Evolutionary conservation across 108 stramenopile species (phyloP).

Genomic region (Pinguiococcus pyrenoidosus): DNA sequence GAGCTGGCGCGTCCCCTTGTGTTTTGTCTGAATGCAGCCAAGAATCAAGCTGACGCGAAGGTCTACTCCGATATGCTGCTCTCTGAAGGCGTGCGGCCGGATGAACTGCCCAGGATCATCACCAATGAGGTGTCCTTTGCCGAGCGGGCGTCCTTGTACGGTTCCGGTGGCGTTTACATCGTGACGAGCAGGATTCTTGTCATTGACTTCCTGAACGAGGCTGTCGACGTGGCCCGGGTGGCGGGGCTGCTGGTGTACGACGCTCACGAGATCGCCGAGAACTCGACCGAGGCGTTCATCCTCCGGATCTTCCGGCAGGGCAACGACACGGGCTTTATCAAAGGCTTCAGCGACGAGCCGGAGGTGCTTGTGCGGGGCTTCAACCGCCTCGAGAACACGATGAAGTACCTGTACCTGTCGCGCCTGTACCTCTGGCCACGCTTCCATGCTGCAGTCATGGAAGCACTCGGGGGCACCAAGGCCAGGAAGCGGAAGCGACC

Average conservation of each 20-base stretch:
- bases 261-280: slow-evolving; percentile 72
- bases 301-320: slow-evolving; percentile 69
- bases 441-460: slow-evolving; percentile 62
- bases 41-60: no score
- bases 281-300: slow-evolving; percentile 89
- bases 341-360: slow-evolving; percentile 81
- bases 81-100: slow-evolving; percentile 13
- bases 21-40: slow-evolving; percentile 21
- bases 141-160: slow-evolving; percentile 39
- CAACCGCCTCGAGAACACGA: slow-evolving; percentile 66
- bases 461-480: slow-evolving; percentile 51
- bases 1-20: slow-evolving; percentile 18
- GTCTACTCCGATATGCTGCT: slow-evolving; percentile 19
- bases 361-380: slow-evolving; percentile 65
- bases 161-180: slow-evolving; percentile 50
- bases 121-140: slow-evolving; percentile 19
- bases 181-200: slow-evolving; percentile 88
- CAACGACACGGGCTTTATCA: slow-evolving; percentile 66
- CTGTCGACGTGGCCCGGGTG: slow-evolving; percentile 47
- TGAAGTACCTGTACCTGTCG: slow-evolving; percentile 61
- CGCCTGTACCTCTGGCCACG: slow-evolving; percentile 79
- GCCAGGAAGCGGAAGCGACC: no score
- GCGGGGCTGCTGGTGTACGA: slow-evolving; percentile 79
- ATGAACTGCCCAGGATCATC: slow-evolving; percentile 3
- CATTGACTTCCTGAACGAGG: slow-evolving; percentile 75